Percentiles rank a stretch among this genome's conserved stretches.
Conservation (phyloP, 2,329 filamentous ascomycete genomes). For the Reticulascus tulasneorum region DNA sequence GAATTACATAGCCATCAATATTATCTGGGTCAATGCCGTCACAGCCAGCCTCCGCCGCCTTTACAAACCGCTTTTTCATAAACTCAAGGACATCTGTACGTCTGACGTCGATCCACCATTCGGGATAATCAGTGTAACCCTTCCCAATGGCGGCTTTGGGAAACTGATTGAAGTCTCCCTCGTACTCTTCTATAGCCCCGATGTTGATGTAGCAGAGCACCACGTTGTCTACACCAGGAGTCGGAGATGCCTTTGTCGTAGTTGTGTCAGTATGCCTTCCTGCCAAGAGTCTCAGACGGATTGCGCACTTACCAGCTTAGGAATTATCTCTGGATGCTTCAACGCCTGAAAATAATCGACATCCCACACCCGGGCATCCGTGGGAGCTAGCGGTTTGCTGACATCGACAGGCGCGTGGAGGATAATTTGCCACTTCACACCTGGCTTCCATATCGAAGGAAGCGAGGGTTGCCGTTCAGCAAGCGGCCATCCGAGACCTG, state of each 20-base stretch:
- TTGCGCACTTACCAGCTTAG: constrained; percentile 21
- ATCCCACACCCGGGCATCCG: constrained; percentile 24
- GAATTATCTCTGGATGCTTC: constrained; percentile 21
- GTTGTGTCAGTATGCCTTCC: too few species aligned
- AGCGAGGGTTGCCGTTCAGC: too few species aligned
- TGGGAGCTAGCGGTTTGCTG: constrained; percentile 19
- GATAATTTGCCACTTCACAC: constrained; percentile 25
- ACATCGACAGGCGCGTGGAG: constrained; percentile 24
- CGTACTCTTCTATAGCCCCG: constrained; percentile 25
- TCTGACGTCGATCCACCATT: constrained; percentile 26
- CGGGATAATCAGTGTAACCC: constrained; percentile 19
- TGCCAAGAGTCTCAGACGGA: background rate
- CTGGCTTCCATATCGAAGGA: constrained; percentile 26
- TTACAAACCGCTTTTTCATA: constrained; percentile 25
- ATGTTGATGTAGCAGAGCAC: constrained; percentile 30
- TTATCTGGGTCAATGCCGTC: constrained; percentile 32
- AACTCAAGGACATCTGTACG: constrained; percentile 19
- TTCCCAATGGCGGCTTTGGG: constrained; percentile 19
- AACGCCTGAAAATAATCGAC: constrained; percentile 24
- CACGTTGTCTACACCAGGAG: constrained; percentile 24
- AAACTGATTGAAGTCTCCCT: constrained; percentile 17
- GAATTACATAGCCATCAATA: constrained; percentile 23
- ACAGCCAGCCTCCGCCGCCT: constrained; percentile 23
- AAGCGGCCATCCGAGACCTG: too few species aligned
- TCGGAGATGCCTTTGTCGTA: too few species aligned